Evolutionary conservation across 192 early-diverging fungal genomes (phyloP), one percentile per base, ranked within the genome.

Genomic region (Podila epicladia): DNA sequence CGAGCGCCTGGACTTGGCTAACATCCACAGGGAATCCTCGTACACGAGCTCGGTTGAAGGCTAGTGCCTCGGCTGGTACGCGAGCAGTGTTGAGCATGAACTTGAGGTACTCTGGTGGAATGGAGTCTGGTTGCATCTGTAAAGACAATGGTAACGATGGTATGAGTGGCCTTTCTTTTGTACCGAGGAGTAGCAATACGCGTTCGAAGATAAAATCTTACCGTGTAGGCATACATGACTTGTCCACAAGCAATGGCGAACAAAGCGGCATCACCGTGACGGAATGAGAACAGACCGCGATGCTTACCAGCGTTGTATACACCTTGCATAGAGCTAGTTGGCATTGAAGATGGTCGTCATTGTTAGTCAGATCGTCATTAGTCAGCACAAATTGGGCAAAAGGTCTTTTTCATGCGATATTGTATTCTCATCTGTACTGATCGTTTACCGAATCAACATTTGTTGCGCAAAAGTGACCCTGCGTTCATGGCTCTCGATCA

Each of bases 1-100:
- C 69, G 12, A 74, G 37, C 1, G 72, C 62, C 19, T 83, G 41
- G 9, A 84, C 75, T 5, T 83, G 75, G 9, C 69, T 65, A 2
- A 83, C 57, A 64, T 86, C 78, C 3, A 89, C 59, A 5, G 85
- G 74, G 37, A 78, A 71, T 7, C 83, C 85, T 28, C 86, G 71
- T 6, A 89, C 76, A 51, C 88, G 85, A 41, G 76, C 64, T 8
- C 85, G 76, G 83, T 93, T 95, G 35, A 93, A 58, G 15, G 84
- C 62, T 41, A 95, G 75, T 0, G 85, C 69, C 35, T 86, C 83
- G 45, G 75, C 58, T 12, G 91, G 88, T 26, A 91, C 87, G 12
- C 90, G 84, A 9, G 91, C 93, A 22, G 87, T 87, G 53, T 89
- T 86, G 31, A 92, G 28, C 91, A 93, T 93, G 72, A 88, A 90